Conservation (phyloP, 2,329 filamentous ascomycete genomes). For the Ascochyta lentis region DNA sequence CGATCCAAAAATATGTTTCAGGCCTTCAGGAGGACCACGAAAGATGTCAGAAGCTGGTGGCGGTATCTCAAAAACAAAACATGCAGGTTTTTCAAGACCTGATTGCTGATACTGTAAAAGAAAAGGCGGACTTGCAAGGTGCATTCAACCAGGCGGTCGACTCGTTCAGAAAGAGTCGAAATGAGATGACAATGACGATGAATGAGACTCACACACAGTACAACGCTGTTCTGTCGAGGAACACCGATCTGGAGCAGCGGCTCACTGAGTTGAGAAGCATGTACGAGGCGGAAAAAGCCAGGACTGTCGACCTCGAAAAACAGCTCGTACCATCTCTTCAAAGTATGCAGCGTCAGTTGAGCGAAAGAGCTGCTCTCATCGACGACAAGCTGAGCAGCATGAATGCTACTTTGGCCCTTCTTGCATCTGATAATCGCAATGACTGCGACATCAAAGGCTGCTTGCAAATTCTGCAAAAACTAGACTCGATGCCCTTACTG, state of each 20-base stretch:
- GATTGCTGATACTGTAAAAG: constrained; percentile 27
- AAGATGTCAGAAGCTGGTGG: constrained; percentile 22
- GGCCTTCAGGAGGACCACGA: constrained; percentile 41
- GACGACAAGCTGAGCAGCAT: constrained; percentile 3
- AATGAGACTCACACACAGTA: constrained; percentile 27
- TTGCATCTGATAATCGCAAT: background rate
- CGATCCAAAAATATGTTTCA: constrained; percentile 31
- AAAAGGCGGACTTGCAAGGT: constrained; percentile 26
- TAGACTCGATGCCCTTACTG: constrained; percentile 25
- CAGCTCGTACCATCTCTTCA: constrained; percentile 27
- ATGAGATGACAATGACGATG: constrained; percentile 20
- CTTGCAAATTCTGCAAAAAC: constrained; percentile 21
- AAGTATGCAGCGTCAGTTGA: constrained; percentile 22
- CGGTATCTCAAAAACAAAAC: constrained; percentile 21
- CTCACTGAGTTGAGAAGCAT: constrained; percentile 20
- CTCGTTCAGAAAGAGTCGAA: constrained; percentile 19
- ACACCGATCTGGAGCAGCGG: constrained; percentile 16
- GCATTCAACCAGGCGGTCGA: constrained; percentile 22
- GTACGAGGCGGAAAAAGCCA: constrained; percentile 30
- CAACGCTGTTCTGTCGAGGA: constrained; percentile 20
- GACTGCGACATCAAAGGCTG: constrained; percentile 26
- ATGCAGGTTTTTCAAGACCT: constrained; percentile 21
- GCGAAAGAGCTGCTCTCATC: constrained; percentile 21
- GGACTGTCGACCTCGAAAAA: constrained; percentile 28
- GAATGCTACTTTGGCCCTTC: constrained; percentile 9